Conservation (phyloP, 2,329 filamentous ascomycete species). For the Apiospora aurea region DNA sequence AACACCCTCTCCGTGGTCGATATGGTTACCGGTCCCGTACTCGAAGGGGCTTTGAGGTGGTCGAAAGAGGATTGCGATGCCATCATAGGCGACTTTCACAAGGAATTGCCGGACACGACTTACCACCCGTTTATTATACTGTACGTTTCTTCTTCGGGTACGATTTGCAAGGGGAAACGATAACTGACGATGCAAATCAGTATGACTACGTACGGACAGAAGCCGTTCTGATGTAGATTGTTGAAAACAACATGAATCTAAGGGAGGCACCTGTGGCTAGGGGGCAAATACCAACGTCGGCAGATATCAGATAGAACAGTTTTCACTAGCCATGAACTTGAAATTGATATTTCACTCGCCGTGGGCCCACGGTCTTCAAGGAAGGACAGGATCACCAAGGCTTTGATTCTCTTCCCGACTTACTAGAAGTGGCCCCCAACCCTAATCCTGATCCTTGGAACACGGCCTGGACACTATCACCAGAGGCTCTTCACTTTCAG, state of each 20-base stretch:
- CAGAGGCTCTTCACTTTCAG: too few relatives aligned
- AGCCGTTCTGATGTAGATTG: not conserved
- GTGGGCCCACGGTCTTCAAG: too few relatives aligned
- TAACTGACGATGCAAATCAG: not conserved
- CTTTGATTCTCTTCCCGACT: too few relatives aligned
- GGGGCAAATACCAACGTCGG: too few relatives aligned
- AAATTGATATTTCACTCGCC: too few relatives aligned
- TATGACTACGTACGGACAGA: constrained; percentile 14
- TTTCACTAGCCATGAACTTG: too few relatives aligned
- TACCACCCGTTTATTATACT: constrained; percentile 41
- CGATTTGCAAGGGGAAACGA: not conserved
- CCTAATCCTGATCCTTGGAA: too few relatives aligned
- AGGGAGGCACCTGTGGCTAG: not conserved
- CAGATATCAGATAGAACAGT: not conserved
- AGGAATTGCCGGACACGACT: constrained; percentile 37
- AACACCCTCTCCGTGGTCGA: constrained; percentile 41
- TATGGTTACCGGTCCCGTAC: constrained; percentile 34
- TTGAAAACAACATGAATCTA: not conserved
- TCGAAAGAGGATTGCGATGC: constrained; percentile 34
- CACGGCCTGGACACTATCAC: too few relatives aligned
- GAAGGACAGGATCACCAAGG: too few relatives aligned
- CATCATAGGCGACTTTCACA: constrained; percentile 34
- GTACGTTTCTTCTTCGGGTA: constrained; percentile 33
- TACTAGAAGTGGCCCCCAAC: too few relatives aligned
- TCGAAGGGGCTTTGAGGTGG: constrained; percentile 36